A percentile compares a stretch with the other conserved stretches of the same genome.
phyloP scores from a whole-genome alignment of 1,284 basidiomycete genomes.

The Afroboletus lepidellus region DNA sequence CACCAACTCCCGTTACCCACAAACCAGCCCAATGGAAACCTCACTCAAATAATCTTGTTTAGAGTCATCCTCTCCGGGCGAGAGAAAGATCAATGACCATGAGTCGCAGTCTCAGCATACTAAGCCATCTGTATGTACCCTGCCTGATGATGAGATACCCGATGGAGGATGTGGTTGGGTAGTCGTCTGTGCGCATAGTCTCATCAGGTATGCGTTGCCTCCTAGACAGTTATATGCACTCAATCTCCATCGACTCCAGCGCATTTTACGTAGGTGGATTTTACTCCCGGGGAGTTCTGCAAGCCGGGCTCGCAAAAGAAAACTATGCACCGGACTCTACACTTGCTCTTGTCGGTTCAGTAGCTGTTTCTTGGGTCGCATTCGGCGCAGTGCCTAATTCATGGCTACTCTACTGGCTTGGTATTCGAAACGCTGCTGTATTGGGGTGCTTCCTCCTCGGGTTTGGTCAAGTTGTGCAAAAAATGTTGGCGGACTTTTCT shows the following conservation, averaged over 20 bases:
- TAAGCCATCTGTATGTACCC: neutral
- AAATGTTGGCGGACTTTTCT: conserved; percentile 28
- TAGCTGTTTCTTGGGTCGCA: conserved; percentile 28
- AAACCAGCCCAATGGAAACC: neutral
- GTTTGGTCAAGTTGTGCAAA: conserved; percentile 23
- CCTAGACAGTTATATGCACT: neutral
- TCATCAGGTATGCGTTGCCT: conserved; percentile 22
- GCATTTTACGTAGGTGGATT: conserved; percentile 25
- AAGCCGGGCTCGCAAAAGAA: conserved; percentile 27
- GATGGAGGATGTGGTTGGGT: conserved; percentile 28
- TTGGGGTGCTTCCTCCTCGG: conserved; percentile 28
- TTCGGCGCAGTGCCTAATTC: conserved; percentile 31
- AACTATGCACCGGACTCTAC: conserved; percentile 24
- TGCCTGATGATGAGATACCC: conserved; percentile 10
- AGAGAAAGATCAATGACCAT: neutral
- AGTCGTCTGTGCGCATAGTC: conserved; percentile 19
- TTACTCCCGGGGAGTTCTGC: conserved; percentile 35
- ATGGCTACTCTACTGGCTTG: conserved; percentile 28
- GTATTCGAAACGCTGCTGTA: conserved; percentile 24
- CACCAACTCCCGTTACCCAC: neutral
- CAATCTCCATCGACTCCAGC: conserved; percentile 2
- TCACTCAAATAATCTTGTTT: neutral
- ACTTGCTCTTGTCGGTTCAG: conserved; percentile 35
- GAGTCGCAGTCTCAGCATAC: neutral
- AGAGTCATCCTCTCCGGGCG: neutral